Base-by-base conservation (phyloP, 176 grass and related monocot genomes). In the Aegilops umbellulata region DNA sequence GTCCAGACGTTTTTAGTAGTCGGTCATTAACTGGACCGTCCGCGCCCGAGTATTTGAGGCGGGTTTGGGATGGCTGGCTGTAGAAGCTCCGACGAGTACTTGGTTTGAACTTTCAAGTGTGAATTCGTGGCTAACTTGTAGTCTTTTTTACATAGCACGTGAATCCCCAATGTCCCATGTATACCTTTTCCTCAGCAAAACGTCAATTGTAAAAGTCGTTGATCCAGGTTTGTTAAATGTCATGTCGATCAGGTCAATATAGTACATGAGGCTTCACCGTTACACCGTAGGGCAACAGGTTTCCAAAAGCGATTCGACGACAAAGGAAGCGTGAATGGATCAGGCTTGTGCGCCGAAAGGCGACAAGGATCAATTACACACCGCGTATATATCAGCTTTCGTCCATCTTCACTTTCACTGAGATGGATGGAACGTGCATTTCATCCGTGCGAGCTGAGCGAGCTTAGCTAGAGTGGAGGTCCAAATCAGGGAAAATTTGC, bases 151-250 rank as follows among this genome's bases (percentile, higher is more conserved):
- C 2, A 74, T 16, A 44, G 12, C 70, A 47, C 13, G 24, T 10
- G 12, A 26, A 55, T 0, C 12, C n/a, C 2, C 22, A 35, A 47
- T 3, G 19, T 0, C 38, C 8, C 41, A 51, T 85, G 35, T 49
- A 7, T 34, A 7, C 30, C 53, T 9, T 22, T 76, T 38, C 4
- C 7, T 30, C 53, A 47, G 13, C 60, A 17, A 24, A 75, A 51
- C 24, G 42, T 51, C 34, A 64, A 64, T 23, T 32, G 66, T 76
- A 68, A 80, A 87, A 87, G 81, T 53, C 49, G 49, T 80, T 76
- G 0, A 82, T 65, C 75, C 14, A 82, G 86, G 86, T 88, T 88
- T 88, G 90, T 88, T 91, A 91, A 82, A 72, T 77, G 90, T 91
- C 90, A 88, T 72, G 86, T 91, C 86, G 77, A 44, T 44, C 41